Evolutionary conservation across 306 rosid genomes (phyloP).

Genomic region (Trifolium repens): DNA sequence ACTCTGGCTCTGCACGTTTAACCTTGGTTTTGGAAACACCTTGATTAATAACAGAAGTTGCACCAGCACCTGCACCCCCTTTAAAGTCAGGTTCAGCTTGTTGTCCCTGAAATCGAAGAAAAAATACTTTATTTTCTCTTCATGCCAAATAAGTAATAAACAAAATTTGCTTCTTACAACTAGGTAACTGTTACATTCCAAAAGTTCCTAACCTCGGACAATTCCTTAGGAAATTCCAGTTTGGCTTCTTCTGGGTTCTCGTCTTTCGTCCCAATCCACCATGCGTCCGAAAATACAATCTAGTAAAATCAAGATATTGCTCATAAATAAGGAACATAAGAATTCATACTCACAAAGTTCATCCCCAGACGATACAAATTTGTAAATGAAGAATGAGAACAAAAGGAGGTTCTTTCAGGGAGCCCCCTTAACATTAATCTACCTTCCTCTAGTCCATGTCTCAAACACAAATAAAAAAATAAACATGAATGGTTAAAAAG

Average conservation of each 20-base stretch:
- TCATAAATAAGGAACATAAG: conserved; percentile 27
- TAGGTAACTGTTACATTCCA: conserved; percentile 1
- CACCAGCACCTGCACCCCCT: conserved; percentile 73
- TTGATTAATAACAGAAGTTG: conserved; percentile 54
- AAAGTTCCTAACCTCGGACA: conserved; percentile 56
- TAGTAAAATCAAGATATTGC: conserved; percentile 43
- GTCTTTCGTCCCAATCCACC: conserved; percentile 91
- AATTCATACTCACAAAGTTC: conserved; percentile 21
- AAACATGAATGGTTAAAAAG: neutral
- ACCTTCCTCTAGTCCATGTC: conserved; percentile 26
- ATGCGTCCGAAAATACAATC: conserved; percentile 92
- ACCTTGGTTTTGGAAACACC: conserved; percentile 49
- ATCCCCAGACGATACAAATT: conserved; percentile 33
- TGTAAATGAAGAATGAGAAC: conserved; percentile 1
- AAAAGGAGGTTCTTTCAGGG: conserved; percentile 9
- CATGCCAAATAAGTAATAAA: conserved; percentile 18
- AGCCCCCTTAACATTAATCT: conserved; percentile 12
- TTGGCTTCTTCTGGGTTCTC: conserved; percentile 81
- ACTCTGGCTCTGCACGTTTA: conserved; percentile 46
- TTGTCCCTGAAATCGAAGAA: conserved; percentile 58
- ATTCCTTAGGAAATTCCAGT: conserved; percentile 80
- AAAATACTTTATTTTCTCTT: conserved; percentile 20
- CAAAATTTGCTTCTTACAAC: conserved; percentile 36
- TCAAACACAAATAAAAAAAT: conserved; percentile 4
- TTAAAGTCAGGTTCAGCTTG: conserved; percentile 68